Percentiles rank a stretch among this genome's conserved stretches.
These are phyloP conservation scores for Aureobasidium sp. DNA, from an alignment of 2,329 filamentous ascomycete genomes.

Conservation along the genomic window DNA sequence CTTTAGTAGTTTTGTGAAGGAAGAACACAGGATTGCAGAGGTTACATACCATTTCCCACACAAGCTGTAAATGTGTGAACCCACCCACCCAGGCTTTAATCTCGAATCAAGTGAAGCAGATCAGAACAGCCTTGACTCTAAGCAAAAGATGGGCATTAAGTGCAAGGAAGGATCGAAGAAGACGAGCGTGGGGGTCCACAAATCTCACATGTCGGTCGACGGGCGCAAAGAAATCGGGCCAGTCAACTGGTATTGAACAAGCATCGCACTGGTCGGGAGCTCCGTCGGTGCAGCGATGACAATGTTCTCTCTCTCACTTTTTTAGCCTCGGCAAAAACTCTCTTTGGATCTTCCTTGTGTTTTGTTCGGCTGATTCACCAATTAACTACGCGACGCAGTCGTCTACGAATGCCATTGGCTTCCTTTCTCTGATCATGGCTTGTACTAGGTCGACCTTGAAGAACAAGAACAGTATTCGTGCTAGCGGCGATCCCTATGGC, in stretches of 20 bases:
- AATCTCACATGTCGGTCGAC: not conserved
- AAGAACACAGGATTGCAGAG: not conserved
- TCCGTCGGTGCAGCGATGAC: not conserved
- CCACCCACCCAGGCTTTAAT: not conserved
- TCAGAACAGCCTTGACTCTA: not conserved
- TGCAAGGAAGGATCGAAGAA: not conserved
- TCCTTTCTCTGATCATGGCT: too few relatives aligned
- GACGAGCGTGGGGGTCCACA: not conserved
- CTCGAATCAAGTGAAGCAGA: not conserved
- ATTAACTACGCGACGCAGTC: too few relatives aligned
- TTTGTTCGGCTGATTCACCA: too few relatives aligned
- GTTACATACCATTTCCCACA: not conserved
- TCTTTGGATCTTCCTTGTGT: too few relatives aligned
- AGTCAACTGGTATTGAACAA: not conserved
- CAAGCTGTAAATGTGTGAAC: not conserved
- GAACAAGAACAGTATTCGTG: too few relatives aligned
- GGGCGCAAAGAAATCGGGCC: not conserved
- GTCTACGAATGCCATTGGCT: too few relatives aligned
- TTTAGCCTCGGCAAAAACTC: too few relatives aligned
- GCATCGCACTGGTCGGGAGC: not conserved
- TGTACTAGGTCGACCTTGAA: too few relatives aligned
- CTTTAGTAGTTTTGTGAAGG: not conserved
- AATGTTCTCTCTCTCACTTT: not conserved
- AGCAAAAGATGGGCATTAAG: not conserved
- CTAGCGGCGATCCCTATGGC: too few relatives aligned